phyloP scores from a whole-genome alignment of 208 protist species.

The Acanthamoeba culbertsoni region DNA sequence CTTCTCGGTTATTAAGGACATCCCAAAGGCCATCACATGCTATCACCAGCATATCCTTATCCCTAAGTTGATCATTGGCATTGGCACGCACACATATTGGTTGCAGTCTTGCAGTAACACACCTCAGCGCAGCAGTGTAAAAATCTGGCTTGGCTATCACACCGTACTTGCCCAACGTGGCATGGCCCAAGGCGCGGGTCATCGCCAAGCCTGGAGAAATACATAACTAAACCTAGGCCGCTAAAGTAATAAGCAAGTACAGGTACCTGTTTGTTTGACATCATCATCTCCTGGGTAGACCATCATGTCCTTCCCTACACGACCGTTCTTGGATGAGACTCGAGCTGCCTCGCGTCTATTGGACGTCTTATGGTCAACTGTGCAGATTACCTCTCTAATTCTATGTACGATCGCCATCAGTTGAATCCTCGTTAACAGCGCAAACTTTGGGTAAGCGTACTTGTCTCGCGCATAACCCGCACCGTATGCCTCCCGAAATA shows the following conservation, averaged over 20 bases:
- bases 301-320: not conserved
- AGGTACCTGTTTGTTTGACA: not conserved
- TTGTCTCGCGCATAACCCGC: not conserved
- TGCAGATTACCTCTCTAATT: not conserved
- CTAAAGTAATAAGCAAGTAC: not conserved
- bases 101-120: too few species aligned
- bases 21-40: conserved; percentile 12
- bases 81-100: too few species aligned
- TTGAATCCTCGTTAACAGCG: not conserved
- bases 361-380: not conserved
- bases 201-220: not conserved
- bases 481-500: not conserved
- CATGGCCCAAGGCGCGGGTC: not conserved
- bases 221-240: not conserved
- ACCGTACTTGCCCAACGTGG: not conserved
- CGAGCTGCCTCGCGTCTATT: not conserved
- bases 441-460: not conserved
- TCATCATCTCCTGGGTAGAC: not conserved
- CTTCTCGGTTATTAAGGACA: not conserved
- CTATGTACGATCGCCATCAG: not conserved
- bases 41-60: not conserved
- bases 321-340: not conserved
- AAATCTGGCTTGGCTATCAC: not conserved
- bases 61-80: too few species aligned
- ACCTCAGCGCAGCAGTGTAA: not conserved